These are phyloP conservation scores for Cercospora sesami DNA, from an alignment of 2,329 filamentous ascomycete genomes.

Conservation along the genomic window DNA sequence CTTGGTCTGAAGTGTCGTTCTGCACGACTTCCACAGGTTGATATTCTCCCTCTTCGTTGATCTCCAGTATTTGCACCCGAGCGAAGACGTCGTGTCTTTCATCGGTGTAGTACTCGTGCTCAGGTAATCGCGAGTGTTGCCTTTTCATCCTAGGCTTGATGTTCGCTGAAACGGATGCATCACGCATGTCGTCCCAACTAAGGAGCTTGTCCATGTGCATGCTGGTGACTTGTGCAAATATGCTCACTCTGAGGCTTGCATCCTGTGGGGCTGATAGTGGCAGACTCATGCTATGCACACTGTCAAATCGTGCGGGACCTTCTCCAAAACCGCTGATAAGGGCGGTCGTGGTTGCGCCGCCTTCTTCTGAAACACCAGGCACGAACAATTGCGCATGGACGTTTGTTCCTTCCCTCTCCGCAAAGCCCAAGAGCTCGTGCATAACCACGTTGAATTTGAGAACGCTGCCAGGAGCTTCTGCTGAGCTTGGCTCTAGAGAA, in stretches of 20 bases:
- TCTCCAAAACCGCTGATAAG: constrained; percentile 95
- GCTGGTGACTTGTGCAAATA: constrained; percentile 84
- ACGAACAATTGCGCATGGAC: constrained; percentile 98
- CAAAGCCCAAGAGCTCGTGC: constrained; percentile 92
- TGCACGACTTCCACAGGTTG: constrained; percentile 91
- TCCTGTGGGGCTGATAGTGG: constrained; percentile 74
- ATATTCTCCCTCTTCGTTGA: constrained; percentile 88
- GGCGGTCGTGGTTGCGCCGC: constrained; percentile 87
- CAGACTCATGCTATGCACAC: constrained; percentile 96
- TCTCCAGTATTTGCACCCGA: constrained; percentile 82
- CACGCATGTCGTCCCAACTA: constrained; percentile 98
- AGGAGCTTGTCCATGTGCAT: constrained; percentile 97
- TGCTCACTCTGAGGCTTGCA: constrained; percentile 77
- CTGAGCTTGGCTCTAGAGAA: constrained; percentile 88
- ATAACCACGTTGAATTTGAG: constrained; percentile 99
- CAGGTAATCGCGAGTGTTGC: constrained; percentile 70
- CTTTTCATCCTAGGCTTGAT: constrained; percentile 50
- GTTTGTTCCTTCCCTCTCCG: constrained; percentile 90
- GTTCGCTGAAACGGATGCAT: constrained; percentile 60
- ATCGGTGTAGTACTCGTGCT: constrained; percentile 89
- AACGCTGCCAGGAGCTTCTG: constrained; percentile 85
- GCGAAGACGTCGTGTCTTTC: constrained; percentile 93
- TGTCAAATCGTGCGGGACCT: constrained; percentile 88
- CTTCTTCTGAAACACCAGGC: constrained; percentile 83
- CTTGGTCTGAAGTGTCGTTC: constrained; percentile 76